phyloP scores from a whole-genome alignment of 306 rosid genomes.

The Vigna nakashimae region DNA sequence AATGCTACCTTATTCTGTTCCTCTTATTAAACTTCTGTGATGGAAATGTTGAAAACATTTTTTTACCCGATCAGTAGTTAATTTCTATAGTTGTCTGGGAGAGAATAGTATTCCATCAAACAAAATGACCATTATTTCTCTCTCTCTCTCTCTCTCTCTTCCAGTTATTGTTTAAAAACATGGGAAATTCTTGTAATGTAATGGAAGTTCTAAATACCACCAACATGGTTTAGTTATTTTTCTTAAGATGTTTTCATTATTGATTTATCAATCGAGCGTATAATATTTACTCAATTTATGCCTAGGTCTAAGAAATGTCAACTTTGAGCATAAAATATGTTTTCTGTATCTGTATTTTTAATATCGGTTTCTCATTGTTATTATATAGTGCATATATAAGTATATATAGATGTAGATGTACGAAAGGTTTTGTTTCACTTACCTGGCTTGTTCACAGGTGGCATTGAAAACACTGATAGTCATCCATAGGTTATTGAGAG shows the following conservation, averaged over 20 bases:
- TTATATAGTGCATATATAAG: neutral
- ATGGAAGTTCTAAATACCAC: neutral
- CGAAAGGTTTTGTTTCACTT: conserved; percentile 19
- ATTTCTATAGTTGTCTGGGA: neutral
- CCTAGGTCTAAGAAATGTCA: neutral
- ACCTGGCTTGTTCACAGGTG: conserved; percentile 64
- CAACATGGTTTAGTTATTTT: neutral
- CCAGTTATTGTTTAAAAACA: neutral
- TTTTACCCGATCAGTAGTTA: neutral
- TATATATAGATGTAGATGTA: neutral
- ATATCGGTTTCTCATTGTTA: neutral
- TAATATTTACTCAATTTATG: neutral
- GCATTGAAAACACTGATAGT: conserved; percentile 91
- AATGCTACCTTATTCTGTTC: neutral
- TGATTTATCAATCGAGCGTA: neutral
- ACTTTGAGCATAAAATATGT: neutral
- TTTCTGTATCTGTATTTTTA: neutral
- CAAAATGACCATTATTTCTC: neutral
- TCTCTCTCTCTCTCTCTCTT: too few species aligned
- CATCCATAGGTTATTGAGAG: conserved; percentile 93
- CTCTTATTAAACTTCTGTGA: neutral
- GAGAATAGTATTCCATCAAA: neutral
- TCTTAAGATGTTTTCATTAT: conserved; percentile 3
- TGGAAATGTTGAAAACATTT: neutral
- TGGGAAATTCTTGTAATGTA: conserved; percentile 11